Evolutionary conservation across 495 filamentous ascomycete genomes (phyloP).

Genomic region (Pyrenopolyporus hunteri): DNA sequence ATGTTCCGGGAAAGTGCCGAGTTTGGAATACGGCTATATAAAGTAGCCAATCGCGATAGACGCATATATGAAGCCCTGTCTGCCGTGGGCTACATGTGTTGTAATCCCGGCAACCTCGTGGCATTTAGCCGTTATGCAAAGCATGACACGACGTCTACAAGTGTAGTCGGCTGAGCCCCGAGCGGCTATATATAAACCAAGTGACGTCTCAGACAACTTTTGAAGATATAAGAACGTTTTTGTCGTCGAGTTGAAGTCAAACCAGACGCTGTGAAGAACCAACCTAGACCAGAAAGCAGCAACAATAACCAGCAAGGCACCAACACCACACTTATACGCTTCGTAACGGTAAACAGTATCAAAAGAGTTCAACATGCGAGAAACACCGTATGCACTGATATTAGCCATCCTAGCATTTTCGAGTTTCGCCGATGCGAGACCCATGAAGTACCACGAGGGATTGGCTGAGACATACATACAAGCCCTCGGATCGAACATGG

Average conservation of each 20-base stretch:
- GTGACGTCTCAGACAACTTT: neutral
- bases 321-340: neutral
- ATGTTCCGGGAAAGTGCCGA: neutral
- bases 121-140: slow-evolving; percentile 27
- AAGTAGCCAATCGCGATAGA: slow-evolving; percentile 7
- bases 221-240: neutral
- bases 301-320: no score
- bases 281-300: no score
- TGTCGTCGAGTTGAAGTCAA: neutral
- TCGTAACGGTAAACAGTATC: neutral
- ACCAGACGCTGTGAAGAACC: neutral
- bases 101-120: neutral
- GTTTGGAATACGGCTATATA: slow-evolving; percentile 12
- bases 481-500: slow-evolving; percentile 13
- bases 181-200: slow-evolving; percentile 10
- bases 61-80: neutral
- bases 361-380: neutral
- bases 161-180: neutral
- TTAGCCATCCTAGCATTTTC: slow-evolving; percentile 1
- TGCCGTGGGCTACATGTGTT: neutral
- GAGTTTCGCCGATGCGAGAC: neutral
- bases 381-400: neutral
- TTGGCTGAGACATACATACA: slow-evolving; percentile 15
- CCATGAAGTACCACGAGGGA: slow-evolving; percentile 9
- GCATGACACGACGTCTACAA: slow-evolving; percentile 9